Evolutionary conservation across 345 rosid species (phyloP), one percentile per base, ranked within the genome.

Genomic region (Salix viminalis): DNA sequence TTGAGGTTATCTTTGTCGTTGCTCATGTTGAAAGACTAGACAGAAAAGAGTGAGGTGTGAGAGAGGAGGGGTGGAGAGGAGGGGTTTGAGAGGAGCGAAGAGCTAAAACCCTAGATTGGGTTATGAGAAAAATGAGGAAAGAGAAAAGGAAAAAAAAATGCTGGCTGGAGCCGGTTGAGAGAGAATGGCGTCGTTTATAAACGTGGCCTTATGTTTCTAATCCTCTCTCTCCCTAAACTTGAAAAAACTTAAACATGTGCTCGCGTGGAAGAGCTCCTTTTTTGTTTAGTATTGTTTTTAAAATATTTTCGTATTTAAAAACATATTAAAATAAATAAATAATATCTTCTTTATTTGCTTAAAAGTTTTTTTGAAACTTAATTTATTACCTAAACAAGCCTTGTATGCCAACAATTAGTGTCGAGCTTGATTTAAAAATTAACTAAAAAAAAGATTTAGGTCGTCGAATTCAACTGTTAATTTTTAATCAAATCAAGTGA

Each of bases 31-130:
- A 54, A 72, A 41, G n/a, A 70, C 66, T 30, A 73, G 32, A 56
- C 68, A 48, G 52, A 56, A 52, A 41, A 48, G 32, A 64, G 64
- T 1, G 11, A 61, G 78, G 70, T 36, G 76, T 41, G 46, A 11
- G 44, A 41, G 42, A 41, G 44, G 30, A 18, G 50, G 18, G 18
- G 52, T 15, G 42, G 44, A 41, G 42, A 41, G 44, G 30, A 18
- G 50, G 18, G 18, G 52, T 15, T 46, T 13, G 64, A 58, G 14
- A 58, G 64, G 73, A 60, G 66, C 67, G 52, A 67, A 28, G 77
- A 75, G 73, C 81, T 79, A 81, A 87, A 92, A 89, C 93, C 91
- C 91, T 90, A 90, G 88, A 83, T 74, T 71, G 30, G 13, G 71
- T 10, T n/a, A 73, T 48, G 36, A 23, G 48, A 67, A 42, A 18